phyloP scores from a whole-genome alignment of 805 yeast genomes.

The Candida schatavii region DNA sequence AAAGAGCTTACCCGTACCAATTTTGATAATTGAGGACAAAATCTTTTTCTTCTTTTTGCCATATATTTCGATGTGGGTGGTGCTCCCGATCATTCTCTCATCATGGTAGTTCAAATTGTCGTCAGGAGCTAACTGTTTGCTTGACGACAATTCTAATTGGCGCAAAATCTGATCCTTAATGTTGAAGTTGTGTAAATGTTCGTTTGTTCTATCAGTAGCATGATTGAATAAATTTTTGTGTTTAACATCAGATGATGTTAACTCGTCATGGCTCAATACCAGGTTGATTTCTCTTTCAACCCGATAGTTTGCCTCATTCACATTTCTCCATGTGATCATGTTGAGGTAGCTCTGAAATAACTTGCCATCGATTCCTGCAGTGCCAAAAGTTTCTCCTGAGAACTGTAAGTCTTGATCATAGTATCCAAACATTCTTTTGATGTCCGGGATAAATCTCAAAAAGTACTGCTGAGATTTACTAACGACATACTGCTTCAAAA shows the following conservation, averaged over 20 bases:
- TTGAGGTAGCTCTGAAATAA: constrained; percentile 23
- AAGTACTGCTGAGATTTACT: constrained; percentile 35
- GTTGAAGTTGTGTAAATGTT: constrained; percentile 3
- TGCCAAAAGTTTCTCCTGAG: constrained; percentile 26
- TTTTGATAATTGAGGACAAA: constrained; percentile 27
- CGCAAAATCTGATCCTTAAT: constrained; percentile 9
- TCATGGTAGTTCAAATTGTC: constrained; percentile 12
- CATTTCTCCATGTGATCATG: constrained; percentile 31
- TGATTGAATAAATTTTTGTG: constrained; percentile 26
- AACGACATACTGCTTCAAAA: constrained; percentile 24
- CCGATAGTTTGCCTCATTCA: constrained; percentile 24
- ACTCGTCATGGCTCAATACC: constrained; percentile 24
- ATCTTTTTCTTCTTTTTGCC: constrained; percentile 38
- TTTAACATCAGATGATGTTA: constrained; percentile 27
- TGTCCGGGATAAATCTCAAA: constrained; percentile 38
- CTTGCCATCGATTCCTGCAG: constrained; percentile 35
- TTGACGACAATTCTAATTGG: constrained; percentile 6
- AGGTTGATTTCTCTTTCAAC: constrained; percentile 38
- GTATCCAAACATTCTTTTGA: constrained; percentile 25
- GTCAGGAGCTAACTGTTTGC: constrained; percentile 2
- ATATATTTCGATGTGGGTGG: constrained; percentile 19
- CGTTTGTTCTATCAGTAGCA: constrained; percentile 7
- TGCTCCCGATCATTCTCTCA: constrained; percentile 27
- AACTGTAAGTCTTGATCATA: constrained; percentile 23
- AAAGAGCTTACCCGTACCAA: constrained; percentile 33